phyloP scores from a whole-genome alignment of 768 basidiomycete species.

The Boletus rubropictus region DNA sequence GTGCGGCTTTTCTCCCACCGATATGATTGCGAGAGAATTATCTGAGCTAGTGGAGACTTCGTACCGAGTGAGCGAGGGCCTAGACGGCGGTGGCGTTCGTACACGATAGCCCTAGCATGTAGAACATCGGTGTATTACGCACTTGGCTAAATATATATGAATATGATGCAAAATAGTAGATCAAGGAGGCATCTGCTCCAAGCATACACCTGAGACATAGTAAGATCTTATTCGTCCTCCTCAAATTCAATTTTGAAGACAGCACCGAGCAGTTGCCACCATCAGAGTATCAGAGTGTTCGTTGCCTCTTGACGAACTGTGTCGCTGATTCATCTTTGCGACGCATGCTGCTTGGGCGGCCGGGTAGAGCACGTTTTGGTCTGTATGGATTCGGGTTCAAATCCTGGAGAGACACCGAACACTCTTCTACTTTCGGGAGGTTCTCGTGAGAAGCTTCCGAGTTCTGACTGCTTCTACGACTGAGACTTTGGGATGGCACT shows the following conservation, averaged over 20 bases:
- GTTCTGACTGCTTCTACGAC: conserved; percentile 8
- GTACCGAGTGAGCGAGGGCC: background rate
- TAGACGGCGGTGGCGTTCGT: background rate
- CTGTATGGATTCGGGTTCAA: conserved; percentile 6
- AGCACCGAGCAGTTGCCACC: conserved; percentile 1
- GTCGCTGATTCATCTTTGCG: conserved; percentile 3
- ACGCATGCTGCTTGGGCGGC: conserved; percentile 4
- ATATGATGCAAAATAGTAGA: background rate
- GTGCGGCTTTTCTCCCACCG: conserved; percentile 4
- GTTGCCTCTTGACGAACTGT: conserved; percentile 22
- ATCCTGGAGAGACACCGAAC: conserved; percentile 12
- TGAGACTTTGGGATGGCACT: conserved; percentile 2
- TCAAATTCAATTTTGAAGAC: conserved; percentile 14
- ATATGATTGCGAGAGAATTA: conserved; percentile 3
- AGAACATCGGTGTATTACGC: background rate
- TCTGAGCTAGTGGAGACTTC: background rate
- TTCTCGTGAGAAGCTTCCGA: conserved; percentile 9
- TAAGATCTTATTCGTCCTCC: conserved; percentile 10
- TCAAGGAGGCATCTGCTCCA: background rate
- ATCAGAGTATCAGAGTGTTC: conserved; percentile 18
- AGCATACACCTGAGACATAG: background rate
- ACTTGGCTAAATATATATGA: conserved; percentile 6
- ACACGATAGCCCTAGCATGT: background rate
- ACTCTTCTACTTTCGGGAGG: conserved; percentile 22
- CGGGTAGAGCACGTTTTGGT: conserved; percentile 28